Evolutionary conservation across 2,329 filamentous ascomycete genomes (phyloP).

Genomic region (Aspergillus ochraceoroseus): DNA sequence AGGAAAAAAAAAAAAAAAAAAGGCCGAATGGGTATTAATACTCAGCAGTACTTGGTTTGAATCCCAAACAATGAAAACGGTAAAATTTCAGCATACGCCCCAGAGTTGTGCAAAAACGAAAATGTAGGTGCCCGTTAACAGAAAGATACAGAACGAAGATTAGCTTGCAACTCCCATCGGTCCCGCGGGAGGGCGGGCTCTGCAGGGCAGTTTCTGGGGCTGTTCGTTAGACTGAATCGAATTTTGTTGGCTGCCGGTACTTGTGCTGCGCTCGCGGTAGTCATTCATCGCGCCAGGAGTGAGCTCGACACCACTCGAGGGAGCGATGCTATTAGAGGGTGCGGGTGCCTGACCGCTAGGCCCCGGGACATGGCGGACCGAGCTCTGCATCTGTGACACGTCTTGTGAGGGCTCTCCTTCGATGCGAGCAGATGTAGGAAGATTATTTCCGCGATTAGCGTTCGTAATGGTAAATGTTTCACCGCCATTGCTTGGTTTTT

Average conservation of each 20-base stretch:
- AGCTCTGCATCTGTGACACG: constrained; percentile 76
- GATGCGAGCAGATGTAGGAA: constrained; percentile 58
- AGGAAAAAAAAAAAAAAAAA: constrained; percentile 25
- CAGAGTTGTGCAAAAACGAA: constrained; percentile 8
- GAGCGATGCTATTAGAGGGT: constrained; percentile 28
- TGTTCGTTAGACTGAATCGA: constrained; percentile 28
- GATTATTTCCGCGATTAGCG: constrained; percentile 38
- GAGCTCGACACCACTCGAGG: constrained; percentile 26
- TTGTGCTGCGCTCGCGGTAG: constrained; percentile 35
- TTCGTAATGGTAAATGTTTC: constrained; percentile 48
- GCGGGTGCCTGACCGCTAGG: constrained; percentile 40
- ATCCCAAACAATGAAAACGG: constrained; percentile 12
- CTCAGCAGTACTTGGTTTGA: constrained; percentile 15
- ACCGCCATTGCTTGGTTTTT: constrained; percentile 50
- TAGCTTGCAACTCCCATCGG: constrained; percentile 41
- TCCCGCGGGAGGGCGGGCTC: constrained; percentile 35
- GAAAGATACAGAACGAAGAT: neutral
- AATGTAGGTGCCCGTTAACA: neutral
- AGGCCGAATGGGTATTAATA: constrained; percentile 27
- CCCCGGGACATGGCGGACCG: constrained; percentile 66
- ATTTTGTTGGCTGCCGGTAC: constrained; percentile 33
- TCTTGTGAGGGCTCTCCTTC: constrained; percentile 75
- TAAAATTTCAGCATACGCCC: constrained; percentile 4
- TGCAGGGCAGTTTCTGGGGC: constrained; percentile 34
- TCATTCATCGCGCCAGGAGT: constrained; percentile 25